Evolutionary conservation across 2,329 filamentous ascomycete species (phyloP).

Genomic region (Ophiostoma ips): DNA sequence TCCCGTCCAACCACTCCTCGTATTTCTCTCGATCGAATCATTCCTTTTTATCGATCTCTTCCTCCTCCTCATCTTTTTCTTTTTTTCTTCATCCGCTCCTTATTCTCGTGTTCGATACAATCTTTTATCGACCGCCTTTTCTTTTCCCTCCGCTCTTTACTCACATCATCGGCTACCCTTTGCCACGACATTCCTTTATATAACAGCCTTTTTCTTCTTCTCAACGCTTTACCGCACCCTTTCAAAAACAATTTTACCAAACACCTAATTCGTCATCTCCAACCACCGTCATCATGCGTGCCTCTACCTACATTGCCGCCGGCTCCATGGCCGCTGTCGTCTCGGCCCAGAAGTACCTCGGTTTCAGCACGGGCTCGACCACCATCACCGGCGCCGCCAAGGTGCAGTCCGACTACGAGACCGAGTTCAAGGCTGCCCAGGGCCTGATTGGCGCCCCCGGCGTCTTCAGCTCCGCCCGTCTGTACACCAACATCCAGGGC

Average conservation of each 20-base stretch:
- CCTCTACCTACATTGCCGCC: slow-evolving; percentile 11
- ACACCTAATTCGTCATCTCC: no score
- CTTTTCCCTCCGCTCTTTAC: not conserved
- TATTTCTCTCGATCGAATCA: no score
- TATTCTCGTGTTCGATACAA: not conserved
- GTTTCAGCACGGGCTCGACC: slow-evolving; percentile 61
- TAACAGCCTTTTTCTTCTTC: no score
- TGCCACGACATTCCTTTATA: no score
- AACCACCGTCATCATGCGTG: slow-evolving; percentile 1
- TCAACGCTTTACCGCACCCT: no score
- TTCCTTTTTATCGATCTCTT: not conserved
- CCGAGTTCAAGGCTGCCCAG: slow-evolving; percentile 53
- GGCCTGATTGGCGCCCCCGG: slow-evolving; percentile 48
- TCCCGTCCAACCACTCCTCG: no score
- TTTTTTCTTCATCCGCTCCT: not conserved
- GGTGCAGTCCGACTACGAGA: slow-evolving; percentile 50
- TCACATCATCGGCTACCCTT: no score
- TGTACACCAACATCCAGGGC: slow-evolving; percentile 64
- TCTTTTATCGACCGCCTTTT: not conserved
- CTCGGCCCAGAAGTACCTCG: slow-evolving; percentile 20
- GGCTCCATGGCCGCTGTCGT: slow-evolving; percentile 20
- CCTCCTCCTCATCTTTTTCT: not conserved
- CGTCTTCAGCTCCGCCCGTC: slow-evolving; percentile 50
- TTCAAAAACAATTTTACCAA: no score
- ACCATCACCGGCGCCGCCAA: slow-evolving; percentile 48